Conservation (phyloP, 1,284 basidiomycete species). For the Schizophyllum commune region DNA sequence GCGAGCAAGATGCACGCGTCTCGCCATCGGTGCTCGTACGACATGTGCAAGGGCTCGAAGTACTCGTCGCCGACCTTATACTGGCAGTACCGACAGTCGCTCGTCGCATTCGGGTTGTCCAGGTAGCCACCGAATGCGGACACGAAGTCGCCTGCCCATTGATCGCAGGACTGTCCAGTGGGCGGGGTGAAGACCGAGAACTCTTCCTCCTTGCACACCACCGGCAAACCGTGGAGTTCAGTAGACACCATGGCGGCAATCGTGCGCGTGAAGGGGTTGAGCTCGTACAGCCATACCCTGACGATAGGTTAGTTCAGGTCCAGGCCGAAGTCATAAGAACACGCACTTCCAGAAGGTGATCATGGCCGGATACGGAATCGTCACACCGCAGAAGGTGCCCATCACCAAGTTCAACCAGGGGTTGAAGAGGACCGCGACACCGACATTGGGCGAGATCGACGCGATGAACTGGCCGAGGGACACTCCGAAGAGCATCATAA, state of each 20-base stretch:
- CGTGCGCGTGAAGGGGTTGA: constrained; percentile 68
- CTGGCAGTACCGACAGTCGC: constrained; percentile 67
- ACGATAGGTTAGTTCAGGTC: not conserved
- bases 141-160: constrained; percentile 69
- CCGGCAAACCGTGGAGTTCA: constrained; percentile 68
- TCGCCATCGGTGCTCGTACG: constrained; percentile 60
- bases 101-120: constrained; percentile 58
- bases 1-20: constrained; percentile 68
- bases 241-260: constrained; percentile 71
- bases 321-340: not conserved
- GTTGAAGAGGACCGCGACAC: constrained; percentile 76
- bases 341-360: constrained; percentile 58
- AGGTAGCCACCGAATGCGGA: constrained; percentile 68
- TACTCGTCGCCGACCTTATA: constrained; percentile 68
- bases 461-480: constrained; percentile 72
- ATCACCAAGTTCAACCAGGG: constrained; percentile 70
- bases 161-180: constrained; percentile 61
- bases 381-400: constrained; percentile 74
- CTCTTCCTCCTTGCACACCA: constrained; percentile 63
- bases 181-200: constrained; percentile 69
- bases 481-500: constrained; percentile 75
- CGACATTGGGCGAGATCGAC: constrained; percentile 64
- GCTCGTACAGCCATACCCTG: constrained; percentile 61
- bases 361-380: constrained; percentile 62
- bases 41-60: constrained; percentile 62